Percentiles rank a stretch among this genome's conserved stretches.
Evolutionary conservation across 306 rosid species (phyloP).

Genomic region (Betula pendula): DNA sequence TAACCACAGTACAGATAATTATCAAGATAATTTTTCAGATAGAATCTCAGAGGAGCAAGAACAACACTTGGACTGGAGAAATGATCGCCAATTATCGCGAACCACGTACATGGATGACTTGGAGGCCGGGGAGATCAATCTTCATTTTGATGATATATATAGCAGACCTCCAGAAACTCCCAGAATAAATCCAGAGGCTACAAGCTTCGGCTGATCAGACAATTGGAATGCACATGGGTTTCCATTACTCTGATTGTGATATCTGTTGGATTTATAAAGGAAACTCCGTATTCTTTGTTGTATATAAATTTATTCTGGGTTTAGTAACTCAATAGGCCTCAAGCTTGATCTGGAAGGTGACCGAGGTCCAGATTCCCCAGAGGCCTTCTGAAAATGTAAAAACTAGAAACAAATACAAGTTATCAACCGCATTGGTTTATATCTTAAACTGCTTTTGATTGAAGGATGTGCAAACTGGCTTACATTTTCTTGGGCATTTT

Average conservation of each 20-base stretch:
- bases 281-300: slow-evolving; percentile 64
- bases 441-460: neutral
- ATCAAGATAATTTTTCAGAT: slow-evolving; percentile 50
- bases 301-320: slow-evolving; percentile 54
- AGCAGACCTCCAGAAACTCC: slow-evolving; percentile 56
- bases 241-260: slow-evolving; percentile 34
- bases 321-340: slow-evolving; percentile 32
- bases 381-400: slow-evolving; percentile 38
- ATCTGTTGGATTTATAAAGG: slow-evolving; percentile 24
- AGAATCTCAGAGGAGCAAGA: slow-evolving; percentile 61
- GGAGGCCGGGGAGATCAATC: slow-evolving; percentile 57
- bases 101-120: slow-evolving; percentile 50
- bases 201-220: slow-evolving; percentile 41
- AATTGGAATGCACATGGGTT: slow-evolving; percentile 36
- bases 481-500: no score
- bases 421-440: neutral
- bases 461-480: neutral
- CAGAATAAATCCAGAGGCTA: slow-evolving; percentile 33
- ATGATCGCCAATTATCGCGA: slow-evolving; percentile 42
- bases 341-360: slow-evolving; percentile 31
- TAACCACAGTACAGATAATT: slow-evolving; percentile 26
- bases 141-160: slow-evolving; percentile 80
- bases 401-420: neutral
- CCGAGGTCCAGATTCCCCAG: slow-evolving; percentile 10
- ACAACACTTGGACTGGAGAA: slow-evolving; percentile 49